These are phyloP conservation scores for Sphaerostilbella broomeana DNA, from an alignment of 2,329 filamentous ascomycete genomes.

Conservation along the genomic window DNA sequence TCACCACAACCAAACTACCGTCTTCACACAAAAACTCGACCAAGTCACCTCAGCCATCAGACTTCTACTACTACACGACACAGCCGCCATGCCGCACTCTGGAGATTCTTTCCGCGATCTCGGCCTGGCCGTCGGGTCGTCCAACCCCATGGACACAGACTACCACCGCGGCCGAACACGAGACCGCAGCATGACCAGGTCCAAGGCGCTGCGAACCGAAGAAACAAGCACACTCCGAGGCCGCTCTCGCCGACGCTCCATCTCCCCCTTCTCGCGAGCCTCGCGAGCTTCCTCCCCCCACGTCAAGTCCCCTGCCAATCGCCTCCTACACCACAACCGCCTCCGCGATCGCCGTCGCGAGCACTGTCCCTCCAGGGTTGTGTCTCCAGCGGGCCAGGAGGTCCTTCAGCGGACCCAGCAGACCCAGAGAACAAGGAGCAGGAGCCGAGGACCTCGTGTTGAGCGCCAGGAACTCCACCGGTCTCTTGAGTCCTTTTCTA, in stretches of 20 bases:
- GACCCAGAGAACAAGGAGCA: constrained; percentile 33
- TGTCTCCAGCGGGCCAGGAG: constrained; percentile 29
- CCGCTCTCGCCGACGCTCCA: constrained; percentile 34
- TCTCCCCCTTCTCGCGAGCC: constrained; percentile 28
- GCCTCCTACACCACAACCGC: constrained; percentile 35
- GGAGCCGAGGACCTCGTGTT: constrained; percentile 28
- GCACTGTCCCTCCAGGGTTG: constrained; percentile 36
- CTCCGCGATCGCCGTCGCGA: constrained; percentile 37
- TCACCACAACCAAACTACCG: too few relatives aligned
- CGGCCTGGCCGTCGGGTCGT: constrained; percentile 16
- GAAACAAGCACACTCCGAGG: constrained; percentile 39
- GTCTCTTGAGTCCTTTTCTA: constrained; percentile 25
- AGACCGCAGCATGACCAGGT: constrained; percentile 32
- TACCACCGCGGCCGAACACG: constrained; percentile 33
- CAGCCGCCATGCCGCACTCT: constrained; percentile 7
- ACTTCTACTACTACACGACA: too few relatives aligned
- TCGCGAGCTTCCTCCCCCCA: constrained; percentile 30
- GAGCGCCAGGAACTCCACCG: constrained; percentile 26
- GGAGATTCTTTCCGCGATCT: constrained; percentile 20
- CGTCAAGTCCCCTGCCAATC: constrained; percentile 34
- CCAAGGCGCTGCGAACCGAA: constrained; percentile 29
- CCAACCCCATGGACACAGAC: constrained; percentile 23
- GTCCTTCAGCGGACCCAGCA: constrained; percentile 30
- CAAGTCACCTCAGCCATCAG: too few relatives aligned
- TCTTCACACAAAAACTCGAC: too few relatives aligned